phyloP scores from a whole-genome alignment of 2,329 filamentous ascomycete genomes.

The Colletotrichum sp. region DNA sequence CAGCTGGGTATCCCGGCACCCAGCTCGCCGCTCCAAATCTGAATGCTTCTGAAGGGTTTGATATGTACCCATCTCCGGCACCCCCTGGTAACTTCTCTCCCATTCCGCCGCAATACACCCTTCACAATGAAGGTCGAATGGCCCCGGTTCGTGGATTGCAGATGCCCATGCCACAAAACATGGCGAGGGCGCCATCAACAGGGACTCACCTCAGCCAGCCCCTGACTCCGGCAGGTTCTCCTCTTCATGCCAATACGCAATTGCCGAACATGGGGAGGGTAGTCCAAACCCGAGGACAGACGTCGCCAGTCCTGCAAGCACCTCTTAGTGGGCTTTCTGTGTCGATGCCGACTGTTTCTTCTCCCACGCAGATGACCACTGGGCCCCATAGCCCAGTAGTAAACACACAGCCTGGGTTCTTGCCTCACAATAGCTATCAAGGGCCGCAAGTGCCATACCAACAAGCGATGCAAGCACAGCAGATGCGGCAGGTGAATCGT shows the following conservation, averaged over 20 bases:
- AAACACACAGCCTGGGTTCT: neutral
- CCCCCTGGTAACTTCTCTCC: neutral
- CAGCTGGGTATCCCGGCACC: neutral
- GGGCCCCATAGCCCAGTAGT: neutral
- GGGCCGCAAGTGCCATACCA: neutral
- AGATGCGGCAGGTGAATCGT: neutral
- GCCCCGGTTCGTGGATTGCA: neutral
- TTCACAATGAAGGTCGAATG: neutral
- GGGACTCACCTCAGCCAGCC: neutral
- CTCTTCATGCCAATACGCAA: neutral
- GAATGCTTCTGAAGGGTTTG: neutral
- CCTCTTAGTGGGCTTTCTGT: conserved; percentile 4
- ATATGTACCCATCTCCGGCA: conserved; percentile 1
- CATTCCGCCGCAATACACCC: neutral
- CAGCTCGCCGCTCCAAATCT: neutral
- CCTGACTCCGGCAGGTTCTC: conserved; percentile 7
- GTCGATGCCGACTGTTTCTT: neutral
- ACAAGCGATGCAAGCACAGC: neutral
- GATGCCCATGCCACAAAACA: neutral
- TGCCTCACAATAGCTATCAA: neutral
- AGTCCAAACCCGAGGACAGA: neutral
- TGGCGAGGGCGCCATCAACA: neutral
- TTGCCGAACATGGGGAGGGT: neutral
- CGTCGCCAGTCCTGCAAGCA: conserved; percentile 5
- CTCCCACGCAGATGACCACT: neutral